Evolutionary conservation across 495 filamentous ascomycete genomes (phyloP).

Genomic region (Aspergillus bridgeri): DNA sequence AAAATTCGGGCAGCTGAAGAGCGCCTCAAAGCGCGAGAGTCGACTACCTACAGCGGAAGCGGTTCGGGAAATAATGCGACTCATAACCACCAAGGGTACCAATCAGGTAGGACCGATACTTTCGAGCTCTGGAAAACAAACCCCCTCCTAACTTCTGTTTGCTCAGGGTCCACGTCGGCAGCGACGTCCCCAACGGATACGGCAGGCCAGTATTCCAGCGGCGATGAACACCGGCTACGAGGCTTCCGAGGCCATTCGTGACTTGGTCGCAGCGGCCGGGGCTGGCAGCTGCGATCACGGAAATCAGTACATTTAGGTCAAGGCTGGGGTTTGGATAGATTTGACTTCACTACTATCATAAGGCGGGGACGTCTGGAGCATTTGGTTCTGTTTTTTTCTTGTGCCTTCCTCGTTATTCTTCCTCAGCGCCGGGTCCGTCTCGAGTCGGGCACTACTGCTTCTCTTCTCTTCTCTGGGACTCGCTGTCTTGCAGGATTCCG

Average conservation of each 20-base stretch:
- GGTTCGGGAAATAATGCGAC: constrained; percentile 4
- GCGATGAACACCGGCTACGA: constrained; percentile 22
- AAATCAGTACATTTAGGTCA: constrained; percentile 15
- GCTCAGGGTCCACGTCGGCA: constrained; percentile 16
- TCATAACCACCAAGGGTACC: constrained; percentile 17
- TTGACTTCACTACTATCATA: constrained; percentile 14
- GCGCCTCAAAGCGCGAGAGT: constrained; percentile 57
- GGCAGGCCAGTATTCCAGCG: constrained; percentile 22
- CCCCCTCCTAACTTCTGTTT: constrained; percentile 12
- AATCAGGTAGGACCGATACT: constrained; percentile 5
- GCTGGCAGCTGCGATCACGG: constrained; percentile 3
- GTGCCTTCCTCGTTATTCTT: not conserved
- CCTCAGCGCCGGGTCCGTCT: not conserved
- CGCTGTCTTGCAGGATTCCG: not conserved
- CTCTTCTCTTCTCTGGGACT: not conserved
- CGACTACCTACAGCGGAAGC: constrained; percentile 14
- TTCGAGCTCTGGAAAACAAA: not conserved
- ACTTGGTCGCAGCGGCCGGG: constrained; percentile 9
- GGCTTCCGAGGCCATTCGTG: constrained; percentile 17
- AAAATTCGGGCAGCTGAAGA: constrained; percentile 81
- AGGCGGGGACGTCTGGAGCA: constrained; percentile 19
- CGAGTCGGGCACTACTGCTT: not conserved
- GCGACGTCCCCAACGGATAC: constrained; percentile 22
- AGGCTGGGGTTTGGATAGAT: constrained; percentile 13
- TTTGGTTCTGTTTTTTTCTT: constrained; percentile 17